Evolutionary conservation across 176 grass and related monocot species (phyloP).

Genomic region (Cocos nucifera): DNA sequence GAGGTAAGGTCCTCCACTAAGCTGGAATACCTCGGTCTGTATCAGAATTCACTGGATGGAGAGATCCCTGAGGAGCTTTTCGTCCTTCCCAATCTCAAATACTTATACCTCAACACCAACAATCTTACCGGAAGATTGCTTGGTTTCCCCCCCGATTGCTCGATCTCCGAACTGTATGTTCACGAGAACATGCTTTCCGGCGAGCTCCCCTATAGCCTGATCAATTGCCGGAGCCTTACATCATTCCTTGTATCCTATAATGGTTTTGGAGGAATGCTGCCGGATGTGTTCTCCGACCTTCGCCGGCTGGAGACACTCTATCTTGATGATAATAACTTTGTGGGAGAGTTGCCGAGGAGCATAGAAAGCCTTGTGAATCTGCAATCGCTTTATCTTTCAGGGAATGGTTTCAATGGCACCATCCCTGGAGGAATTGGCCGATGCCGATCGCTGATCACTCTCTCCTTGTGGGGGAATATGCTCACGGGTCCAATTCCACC

Average conservation of each 20-base stretch:
- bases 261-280: conserved; percentile 20
- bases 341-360: conserved; percentile 36
- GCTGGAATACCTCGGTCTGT: conserved; percentile 34
- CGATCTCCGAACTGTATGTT: conserved; percentile 19
- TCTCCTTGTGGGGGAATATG: conserved; percentile 30
- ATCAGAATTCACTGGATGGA: conserved; percentile 34
- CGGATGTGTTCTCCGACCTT: conserved; percentile 37
- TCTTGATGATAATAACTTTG: conserved; percentile 37
- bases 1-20: neutral
- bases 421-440: conserved; percentile 29
- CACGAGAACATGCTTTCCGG: conserved; percentile 27
- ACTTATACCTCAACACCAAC: conserved; percentile 40
- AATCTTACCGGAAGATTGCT: conserved; percentile 29
- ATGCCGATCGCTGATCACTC: conserved; percentile 23
- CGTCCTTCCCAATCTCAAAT: conserved; percentile 21
- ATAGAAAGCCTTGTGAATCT: conserved; percentile 20
- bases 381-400: conserved; percentile 14
- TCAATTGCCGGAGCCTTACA: conserved; percentile 49
- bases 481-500: conserved; percentile 26
- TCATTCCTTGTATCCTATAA: conserved; percentile 28
- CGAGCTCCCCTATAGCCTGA: conserved; percentile 31
- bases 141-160: conserved; percentile 24
- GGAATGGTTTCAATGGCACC: conserved; percentile 25
- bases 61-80: conserved; percentile 23
- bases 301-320: conserved; percentile 18